Evolutionary conservation across 176 grass and related monocot species (phyloP).

Genomic region (Dendrocalamus sinicus): DNA sequence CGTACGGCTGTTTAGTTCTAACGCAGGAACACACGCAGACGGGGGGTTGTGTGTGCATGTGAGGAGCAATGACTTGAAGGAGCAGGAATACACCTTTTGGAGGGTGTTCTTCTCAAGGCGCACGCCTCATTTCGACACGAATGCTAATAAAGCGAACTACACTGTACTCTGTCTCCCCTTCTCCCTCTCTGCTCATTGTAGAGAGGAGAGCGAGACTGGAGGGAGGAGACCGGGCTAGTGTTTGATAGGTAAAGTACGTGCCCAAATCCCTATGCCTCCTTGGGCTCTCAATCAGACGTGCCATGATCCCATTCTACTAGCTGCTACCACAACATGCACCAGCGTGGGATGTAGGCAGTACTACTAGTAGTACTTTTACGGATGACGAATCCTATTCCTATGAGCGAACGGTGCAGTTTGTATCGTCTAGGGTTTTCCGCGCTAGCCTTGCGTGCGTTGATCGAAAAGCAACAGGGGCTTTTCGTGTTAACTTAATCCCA

Average conservation of each 20-base stretch:
- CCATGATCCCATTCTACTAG: constrained; percentile 46
- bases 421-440: constrained; percentile 18
- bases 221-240: not conserved
- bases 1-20: not conserved
- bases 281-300: constrained; percentile 62
- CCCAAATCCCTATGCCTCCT: constrained; percentile 48
- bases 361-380: not conserved
- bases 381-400: not conserved
- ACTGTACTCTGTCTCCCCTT: not conserved
- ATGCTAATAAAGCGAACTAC: constrained; percentile 12
- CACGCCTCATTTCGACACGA: no score
- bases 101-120: not conserved
- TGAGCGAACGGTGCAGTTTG: not conserved
- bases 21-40: no score
- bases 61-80: constrained; percentile 46
- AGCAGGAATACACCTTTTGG: constrained; percentile 36
- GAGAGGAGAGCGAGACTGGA: not conserved
- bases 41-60: constrained; percentile 39
- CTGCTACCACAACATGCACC: not conserved
- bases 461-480: constrained; percentile 49
- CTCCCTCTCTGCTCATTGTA: not conserved
- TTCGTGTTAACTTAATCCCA: constrained; percentile 33
- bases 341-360: not conserved
- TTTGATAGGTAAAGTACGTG: constrained; percentile 28
- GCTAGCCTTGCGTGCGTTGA: constrained; percentile 4